A percentile compares a stretch with the other conserved stretches of the same genome.
Conservation (phyloP, 2,329 filamentous ascomycete genomes). For the Clonostachys byssicola region DNA sequence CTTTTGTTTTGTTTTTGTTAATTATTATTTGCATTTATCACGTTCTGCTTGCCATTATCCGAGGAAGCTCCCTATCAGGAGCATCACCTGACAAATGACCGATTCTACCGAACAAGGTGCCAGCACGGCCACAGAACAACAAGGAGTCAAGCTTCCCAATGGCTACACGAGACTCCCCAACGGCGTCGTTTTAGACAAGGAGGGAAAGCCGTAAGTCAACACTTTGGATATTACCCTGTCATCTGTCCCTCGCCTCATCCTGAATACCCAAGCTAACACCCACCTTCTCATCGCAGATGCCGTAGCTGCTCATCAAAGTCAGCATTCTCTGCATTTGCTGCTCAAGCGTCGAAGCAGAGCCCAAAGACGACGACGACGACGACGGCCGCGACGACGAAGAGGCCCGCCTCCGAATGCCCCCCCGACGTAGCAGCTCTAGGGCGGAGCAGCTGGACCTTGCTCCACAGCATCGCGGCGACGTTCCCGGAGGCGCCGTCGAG, state of each 20-base stretch:
- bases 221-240: neutral
- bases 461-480: constrained; percentile 84
- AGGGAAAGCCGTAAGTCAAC: constrained; percentile 74
- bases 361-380: constrained; percentile 21
- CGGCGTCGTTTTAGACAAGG: constrained; percentile 70
- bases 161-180: constrained; percentile 55
- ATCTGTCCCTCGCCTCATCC: too few species aligned
- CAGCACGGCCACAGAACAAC: neutral
- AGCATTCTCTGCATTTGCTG: constrained; percentile 15
- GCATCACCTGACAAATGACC: too few species aligned
- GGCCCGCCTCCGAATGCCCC: constrained; percentile 64
- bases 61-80: too few species aligned
- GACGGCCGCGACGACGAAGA: constrained; percentile 15
- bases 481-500: constrained; percentile 71
- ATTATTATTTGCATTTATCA: neutral
- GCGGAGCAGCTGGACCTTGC: constrained; percentile 85
- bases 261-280: too few species aligned
- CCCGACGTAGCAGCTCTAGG: constrained; percentile 86
- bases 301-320: constrained; percentile 23
- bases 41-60: neutral
- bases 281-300: constrained; percentile 14
- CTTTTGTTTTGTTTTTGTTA: neutral
- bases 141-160: neutral
- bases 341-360: constrained; percentile 19
- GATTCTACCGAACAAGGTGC: too few species aligned